Base-by-base conservation (phyloP, 1,284 basidiomycete genomes). In the Vanrija sp. region DNA sequence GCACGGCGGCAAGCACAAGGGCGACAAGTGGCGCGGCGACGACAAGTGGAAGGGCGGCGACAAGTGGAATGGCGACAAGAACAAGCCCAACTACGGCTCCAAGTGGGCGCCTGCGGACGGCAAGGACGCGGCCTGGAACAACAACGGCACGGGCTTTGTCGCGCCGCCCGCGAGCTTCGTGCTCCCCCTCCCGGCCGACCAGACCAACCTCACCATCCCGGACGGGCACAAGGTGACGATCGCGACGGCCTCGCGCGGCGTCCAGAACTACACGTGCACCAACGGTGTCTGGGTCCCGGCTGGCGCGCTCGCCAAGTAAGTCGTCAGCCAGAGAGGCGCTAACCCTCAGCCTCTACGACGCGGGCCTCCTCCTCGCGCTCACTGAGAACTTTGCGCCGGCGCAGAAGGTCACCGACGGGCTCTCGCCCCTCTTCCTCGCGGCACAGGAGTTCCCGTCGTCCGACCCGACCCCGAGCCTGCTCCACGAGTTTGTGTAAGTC, bases 291-390 rank as follows among this genome's bases (percentile, higher is more conserved):
- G 54, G 16, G 63, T 64, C 8, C 57, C 62, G 15, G 60, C 57
- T 9, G 69, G 69, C 3, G 69, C 69, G 23, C 49, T 67, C 1
- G 69, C 69, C 16, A 62, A 65, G 68, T 71, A 45, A 57, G 67
- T 64, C 1, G 18, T 19, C 27, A 12, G 24, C 5, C 24, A 9
- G 9, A 25, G 24, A 5, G 12, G 12, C 35, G 23, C 6, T 37
- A 19, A 36, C 8, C 14, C 8, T 3, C 36, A 70, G 68, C 46
- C 67, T 86, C 6, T 81, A 83, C 66, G 84, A 87, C 65, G 76
- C 80, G 39, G 82, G 81, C 2, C 85, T 85, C 37, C 75, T 75
- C 31, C 31, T 31, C 31, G 31, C 31, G 31, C 31, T 31, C 12
- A 31, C 31, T 9, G 31, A 31, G 31, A 31, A 31, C 31, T 1